Percentiles rank a stretch among this genome's conserved stretches.
These are phyloP conservation scores for Candida succiphila DNA, from an alignment of 805 yeast genomes.

Conservation along the genomic window DNA sequence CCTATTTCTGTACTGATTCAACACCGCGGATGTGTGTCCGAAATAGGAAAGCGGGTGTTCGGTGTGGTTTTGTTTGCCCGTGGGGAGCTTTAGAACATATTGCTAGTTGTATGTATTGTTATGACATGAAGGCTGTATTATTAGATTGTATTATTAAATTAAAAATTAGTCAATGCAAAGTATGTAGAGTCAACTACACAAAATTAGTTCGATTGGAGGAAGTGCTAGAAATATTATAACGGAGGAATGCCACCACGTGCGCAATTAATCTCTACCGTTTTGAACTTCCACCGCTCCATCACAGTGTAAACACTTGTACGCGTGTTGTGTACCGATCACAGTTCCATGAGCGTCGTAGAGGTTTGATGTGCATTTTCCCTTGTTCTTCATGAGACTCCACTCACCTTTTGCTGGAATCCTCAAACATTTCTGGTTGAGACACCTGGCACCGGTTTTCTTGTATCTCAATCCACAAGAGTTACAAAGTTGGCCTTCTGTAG, in stretches of 20 bases:
- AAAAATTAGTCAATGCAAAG: no score
- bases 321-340: conserved; percentile 8
- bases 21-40: conserved; percentile 1
- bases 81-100: no score
- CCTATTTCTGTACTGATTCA: conserved; percentile 1
- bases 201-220: no score
- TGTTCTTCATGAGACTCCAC: conserved; percentile 77
- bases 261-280: conserved; percentile 8
- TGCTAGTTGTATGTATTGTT: no score
- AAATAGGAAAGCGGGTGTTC: no score
- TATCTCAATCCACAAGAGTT: conserved; percentile 93
- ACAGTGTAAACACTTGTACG: conserved; percentile 49
- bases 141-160: no score
- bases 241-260: no score
- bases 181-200: no score
- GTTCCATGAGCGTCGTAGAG: conserved; percentile 18
- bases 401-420: conserved; percentile 96
- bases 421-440: conserved; percentile 64
- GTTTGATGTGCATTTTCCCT: conserved; percentile 33
- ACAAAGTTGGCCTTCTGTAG: conserved; percentile 87
- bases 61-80: no score
- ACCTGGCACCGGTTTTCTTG: conserved; percentile 89
- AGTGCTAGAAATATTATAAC: no score
- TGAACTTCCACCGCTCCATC: conserved; percentile 44
- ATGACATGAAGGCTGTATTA: no score